Conservation (phyloP, 805 yeast genomes). For the Candida methanosorbosa region DNA sequence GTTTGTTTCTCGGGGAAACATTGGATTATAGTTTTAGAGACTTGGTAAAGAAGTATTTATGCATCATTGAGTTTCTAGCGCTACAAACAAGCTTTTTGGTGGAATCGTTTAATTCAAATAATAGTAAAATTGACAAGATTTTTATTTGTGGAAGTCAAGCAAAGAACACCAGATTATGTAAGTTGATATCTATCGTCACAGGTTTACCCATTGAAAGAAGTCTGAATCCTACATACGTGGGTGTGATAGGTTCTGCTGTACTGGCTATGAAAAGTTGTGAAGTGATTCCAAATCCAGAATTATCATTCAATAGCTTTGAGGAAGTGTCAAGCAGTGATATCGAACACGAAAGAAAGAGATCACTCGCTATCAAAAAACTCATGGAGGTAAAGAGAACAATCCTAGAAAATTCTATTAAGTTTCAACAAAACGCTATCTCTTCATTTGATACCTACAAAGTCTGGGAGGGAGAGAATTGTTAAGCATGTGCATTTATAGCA, state of each 20-base stretch:
- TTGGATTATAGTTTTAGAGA: slow-evolving; percentile 24
- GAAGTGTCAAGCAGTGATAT: no score
- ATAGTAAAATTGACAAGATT: slow-evolving; percentile 21
- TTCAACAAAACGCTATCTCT: no score
- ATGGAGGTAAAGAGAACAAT: no score
- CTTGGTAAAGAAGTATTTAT: slow-evolving; percentile 33
- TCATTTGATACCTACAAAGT: no score
- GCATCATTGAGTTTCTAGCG: slow-evolving; percentile 40
- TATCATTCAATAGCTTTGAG: no score
- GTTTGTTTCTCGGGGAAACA: slow-evolving; percentile 40
- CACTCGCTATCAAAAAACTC: no score
- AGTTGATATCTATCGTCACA: not conserved
- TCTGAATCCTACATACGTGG: not conserved
- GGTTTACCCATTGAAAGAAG: not conserved
- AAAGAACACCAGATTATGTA: slow-evolving; percentile 29
- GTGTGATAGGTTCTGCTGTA: slow-evolving; percentile 3
- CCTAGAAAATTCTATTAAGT: no score
- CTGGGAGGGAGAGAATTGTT: no score
- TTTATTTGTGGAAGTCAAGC: slow-evolving; percentile 49
- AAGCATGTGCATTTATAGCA: no score
- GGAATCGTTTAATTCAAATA: slow-evolving; percentile 16
- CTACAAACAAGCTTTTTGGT: slow-evolving; percentile 40
- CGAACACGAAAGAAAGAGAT: no score
- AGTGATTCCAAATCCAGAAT: no score
- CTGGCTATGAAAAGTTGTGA: no score